Evolutionary conservation across 2,329 filamentous ascomycete genomes (phyloP).

Genomic region (Penicillium polonicum): DNA sequence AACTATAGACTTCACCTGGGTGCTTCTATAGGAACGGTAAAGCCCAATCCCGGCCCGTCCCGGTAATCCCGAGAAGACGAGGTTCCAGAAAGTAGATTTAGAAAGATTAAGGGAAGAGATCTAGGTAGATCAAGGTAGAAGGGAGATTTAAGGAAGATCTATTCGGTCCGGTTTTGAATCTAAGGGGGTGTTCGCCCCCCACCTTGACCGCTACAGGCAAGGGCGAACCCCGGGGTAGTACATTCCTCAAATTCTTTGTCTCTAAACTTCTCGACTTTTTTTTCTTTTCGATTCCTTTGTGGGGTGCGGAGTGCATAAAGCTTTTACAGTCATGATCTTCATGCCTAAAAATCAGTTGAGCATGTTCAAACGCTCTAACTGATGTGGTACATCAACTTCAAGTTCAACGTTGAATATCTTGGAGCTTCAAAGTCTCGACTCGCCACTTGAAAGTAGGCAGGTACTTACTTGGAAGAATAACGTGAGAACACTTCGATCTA

Average conservation of each 20-base stretch:
- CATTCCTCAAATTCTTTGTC: slow-evolving; percentile 4
- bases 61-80: slow-evolving; percentile 4
- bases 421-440: background rate
- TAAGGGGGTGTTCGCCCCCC: background rate
- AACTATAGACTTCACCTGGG: background rate
- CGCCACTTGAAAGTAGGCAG: background rate
- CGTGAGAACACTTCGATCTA: no score
- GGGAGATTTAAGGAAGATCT: background rate
- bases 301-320: background rate
- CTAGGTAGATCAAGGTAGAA: background rate
- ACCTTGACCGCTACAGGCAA: slow-evolving; percentile 7
- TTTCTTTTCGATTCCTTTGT: background rate
- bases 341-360: background rate
- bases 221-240: slow-evolving; percentile 6
- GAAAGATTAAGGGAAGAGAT: background rate
- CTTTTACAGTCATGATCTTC: background rate
- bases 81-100: no score
- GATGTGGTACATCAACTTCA: background rate
- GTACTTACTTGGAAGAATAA: background rate
- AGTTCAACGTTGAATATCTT: background rate
- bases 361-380: background rate
- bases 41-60: slow-evolving; percentile 13
- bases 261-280: background rate
- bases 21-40: background rate
- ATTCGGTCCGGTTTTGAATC: background rate